Base-by-base conservation (phyloP, 495 filamentous ascomycete species). In the Xylaria acuta region DNA sequence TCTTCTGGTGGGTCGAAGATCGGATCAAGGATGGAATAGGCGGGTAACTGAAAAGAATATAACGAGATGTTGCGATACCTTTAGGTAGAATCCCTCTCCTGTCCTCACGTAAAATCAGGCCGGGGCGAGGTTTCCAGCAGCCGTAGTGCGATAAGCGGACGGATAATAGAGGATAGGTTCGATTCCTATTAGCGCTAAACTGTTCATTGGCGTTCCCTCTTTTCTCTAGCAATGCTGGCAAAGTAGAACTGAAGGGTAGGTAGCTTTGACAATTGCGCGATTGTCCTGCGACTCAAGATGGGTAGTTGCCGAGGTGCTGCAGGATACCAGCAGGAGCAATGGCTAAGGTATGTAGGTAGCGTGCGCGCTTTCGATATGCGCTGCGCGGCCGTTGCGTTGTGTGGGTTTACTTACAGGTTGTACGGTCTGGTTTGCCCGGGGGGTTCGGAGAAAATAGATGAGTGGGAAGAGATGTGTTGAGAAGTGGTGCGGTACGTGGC, bases 401-500 rank as follows among this genome's bases (percentile, higher is more conserved):
- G 58, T 60, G 32, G 58, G 58, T 67, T 56, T 56, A n/a, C 20
- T n/a, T n/a, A n/a, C n/a, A n/a, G n/a, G n/a, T n/a, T n/a, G n/a
- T n/a, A n/a, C n/a, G n/a, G 43, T 36, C 47, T 54, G 27, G 34
- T 54, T 54, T 56, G 5, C n/a, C 51, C 11, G 14, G 40, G 62
- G 40, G 27, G 22, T 27, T 25, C 20, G 64, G 36, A 27, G 65
- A 30, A 56, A 56, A 32, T 56, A 56, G 32, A 56, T 41, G 49
- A 67, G 64, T 58, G 53, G 66, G 38, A 68, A 38, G n/a, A 54
- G 49, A 64, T 22, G 58, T 22, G 8, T 56, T 22, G 12, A 22
- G 22, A 59, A 58, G 32, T 58, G 66, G 53, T 68, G 51, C 51
- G 51, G 66, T 68, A 68, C 66, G 49, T 40, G 64, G 64, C 36